Conservation (phyloP, 306 rosid species). For the Cicer bijugum region DNA sequence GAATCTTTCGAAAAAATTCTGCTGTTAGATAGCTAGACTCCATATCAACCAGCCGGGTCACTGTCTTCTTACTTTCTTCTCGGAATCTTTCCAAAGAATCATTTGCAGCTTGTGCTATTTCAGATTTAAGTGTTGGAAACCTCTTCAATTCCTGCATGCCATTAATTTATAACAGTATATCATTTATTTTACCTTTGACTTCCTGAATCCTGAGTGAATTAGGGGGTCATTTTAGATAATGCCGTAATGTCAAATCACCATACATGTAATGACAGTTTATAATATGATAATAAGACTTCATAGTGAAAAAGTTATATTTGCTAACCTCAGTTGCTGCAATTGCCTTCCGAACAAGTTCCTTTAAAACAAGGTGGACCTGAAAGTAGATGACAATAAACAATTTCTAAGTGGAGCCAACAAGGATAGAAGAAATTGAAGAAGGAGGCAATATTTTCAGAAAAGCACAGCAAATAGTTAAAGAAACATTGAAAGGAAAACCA, state of each 20-base stretch:
- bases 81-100: constrained; percentile 47
- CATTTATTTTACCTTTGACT: background rate
- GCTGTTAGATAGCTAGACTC: constrained; percentile 45
- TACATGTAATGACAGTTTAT: background rate
- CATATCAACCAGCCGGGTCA: constrained; percentile 44
- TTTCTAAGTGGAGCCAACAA: background rate
- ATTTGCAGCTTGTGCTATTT: constrained; percentile 46
- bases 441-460: background rate
- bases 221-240: background rate
- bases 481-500: background rate
- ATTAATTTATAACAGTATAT: background rate
- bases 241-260: background rate
- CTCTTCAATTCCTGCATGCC: constrained; percentile 45
- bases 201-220: background rate
- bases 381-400: constrained; percentile 18
- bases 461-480: background rate
- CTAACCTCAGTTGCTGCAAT: constrained; percentile 43
- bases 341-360: constrained; percentile 44
- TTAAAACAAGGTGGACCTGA: constrained; percentile 46
- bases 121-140: constrained; percentile 47
- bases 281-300: background rate
- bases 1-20: constrained; percentile 45
- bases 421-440: constrained; percentile 2
- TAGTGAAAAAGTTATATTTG: background rate
- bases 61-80: constrained; percentile 47